Base-by-base conservation (phyloP, 768 basidiomycete species). In the Chiua virens region DNA sequence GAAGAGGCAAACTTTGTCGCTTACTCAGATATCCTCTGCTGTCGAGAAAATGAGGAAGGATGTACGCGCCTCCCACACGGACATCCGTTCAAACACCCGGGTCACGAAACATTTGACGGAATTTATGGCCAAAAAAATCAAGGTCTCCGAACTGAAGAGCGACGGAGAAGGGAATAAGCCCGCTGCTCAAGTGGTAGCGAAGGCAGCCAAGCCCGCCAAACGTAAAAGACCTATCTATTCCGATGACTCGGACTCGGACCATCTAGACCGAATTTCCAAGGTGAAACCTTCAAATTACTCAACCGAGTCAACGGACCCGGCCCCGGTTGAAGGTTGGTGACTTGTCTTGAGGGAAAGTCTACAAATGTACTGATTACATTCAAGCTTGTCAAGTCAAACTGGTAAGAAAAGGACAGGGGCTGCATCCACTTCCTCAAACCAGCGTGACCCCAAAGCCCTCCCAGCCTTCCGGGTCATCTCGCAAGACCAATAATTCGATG, bases 1-100 rank as follows among this genome's bases (percentile, higher is more conserved):
- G 36, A 66, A 73, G 54, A 63, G 69, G 34, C 36, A 59, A 36
- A 57, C 45, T 4, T 45, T 74, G 7, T 71, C 73, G 0, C 63
- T 75, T 27, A 61, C 63, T 2, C 77, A 80, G 48, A 67, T 80
- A 30, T 71, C 75, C 9, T 69, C 71, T 15, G 76, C 76, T 0
- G 67, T 80, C 42, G 62, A 60, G 32, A 64, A 67, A 52, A 68
- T 78, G 67, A 69, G 76, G 48, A 62, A 56, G 47, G 63, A 69
- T 22, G 71, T 75, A 14, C 71, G 76, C 37, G 60, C 63, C 5
- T 62, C 60, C 25, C 69, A 75, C 43, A 57, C 62, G 48, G 76
- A 78, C 56, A 70, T 78, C 47, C 73, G 72, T 18, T 55, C 72
- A 45, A 78, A 78, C 41, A 50, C 54, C n/a, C 61, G 61, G 18